phyloP scores from a whole-genome alignment of 2,329 filamentous ascomycete species.

The Pseudogymnoascus sp. region DNA sequence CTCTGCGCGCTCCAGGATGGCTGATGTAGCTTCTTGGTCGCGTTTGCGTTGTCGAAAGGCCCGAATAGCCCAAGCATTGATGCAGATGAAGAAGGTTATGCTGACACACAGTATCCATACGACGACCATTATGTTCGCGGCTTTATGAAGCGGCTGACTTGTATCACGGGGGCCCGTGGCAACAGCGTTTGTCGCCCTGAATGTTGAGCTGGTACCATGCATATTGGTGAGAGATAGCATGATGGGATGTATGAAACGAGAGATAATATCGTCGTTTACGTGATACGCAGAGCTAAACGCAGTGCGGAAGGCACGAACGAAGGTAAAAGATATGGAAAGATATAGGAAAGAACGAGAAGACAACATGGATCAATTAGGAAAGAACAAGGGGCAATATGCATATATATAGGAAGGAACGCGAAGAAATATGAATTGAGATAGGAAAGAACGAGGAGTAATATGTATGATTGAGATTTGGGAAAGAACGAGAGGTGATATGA shows the following conservation, averaged over 20 bases:
- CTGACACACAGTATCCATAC: neutral
- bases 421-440: neutral
- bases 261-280: neutral
- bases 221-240: neutral
- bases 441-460: neutral
- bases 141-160: neutral
- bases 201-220: neutral
- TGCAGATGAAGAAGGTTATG: neutral
- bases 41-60: neutral
- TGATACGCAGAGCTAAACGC: neutral
- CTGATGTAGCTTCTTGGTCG: neutral
- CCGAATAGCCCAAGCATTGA: constrained; percentile 1
- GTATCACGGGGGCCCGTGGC: neutral
- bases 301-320: neutral
- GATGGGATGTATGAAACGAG: neutral
- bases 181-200: neutral
- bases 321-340: neutral
- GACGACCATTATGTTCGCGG: neutral
- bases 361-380: neutral
- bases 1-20: neutral
- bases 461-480: neutral
- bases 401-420: neutral
- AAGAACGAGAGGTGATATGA: neutral
- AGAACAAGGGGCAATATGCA: neutral
- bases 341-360: neutral